Evolutionary conservation across 495 filamentous ascomycete species (phyloP).

Genomic region (Annulohypoxylon nitens): DNA sequence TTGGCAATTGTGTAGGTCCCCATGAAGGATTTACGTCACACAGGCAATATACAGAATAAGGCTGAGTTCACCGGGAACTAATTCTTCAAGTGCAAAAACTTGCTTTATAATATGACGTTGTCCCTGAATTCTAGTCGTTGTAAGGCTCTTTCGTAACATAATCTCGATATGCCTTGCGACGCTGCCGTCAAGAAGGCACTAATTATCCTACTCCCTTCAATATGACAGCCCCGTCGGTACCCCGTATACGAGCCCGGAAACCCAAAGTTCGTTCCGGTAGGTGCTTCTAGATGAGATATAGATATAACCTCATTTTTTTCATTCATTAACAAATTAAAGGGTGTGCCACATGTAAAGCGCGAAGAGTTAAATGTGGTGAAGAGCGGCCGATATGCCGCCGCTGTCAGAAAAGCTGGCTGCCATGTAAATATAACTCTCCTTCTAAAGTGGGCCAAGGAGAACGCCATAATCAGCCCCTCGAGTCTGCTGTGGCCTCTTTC

Average conservation of each 20-base stretch:
- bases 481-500: background rate
- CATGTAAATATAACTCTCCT: slow-evolving; percentile 21
- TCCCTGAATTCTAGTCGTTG: background rate
- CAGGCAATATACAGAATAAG: background rate
- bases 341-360: slow-evolving; percentile 67
- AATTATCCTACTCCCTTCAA: background rate
- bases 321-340: slow-evolving; percentile 47
- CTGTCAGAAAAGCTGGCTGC: slow-evolving; percentile 56
- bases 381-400: slow-evolving; percentile 58
- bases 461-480: background rate
- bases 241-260: slow-evolving; percentile 33
- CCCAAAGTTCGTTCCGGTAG: slow-evolving; percentile 41
- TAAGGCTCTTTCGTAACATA: background rate
- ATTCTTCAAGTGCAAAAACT: background rate
- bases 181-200: background rate
- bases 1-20: background rate
- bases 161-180: background rate
- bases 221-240: slow-evolving; percentile 37
- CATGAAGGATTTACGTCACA: background rate
- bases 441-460: background rate
- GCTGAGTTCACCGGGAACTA: background rate
- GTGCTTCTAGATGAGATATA: background rate
- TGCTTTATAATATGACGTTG: slow-evolving; percentile 1
- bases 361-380: slow-evolving; percentile 69
- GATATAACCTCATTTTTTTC: background rate